Evolutionary conservation across 306 rosid genomes (phyloP).

Genomic region (Albizia julibrissin): DNA sequence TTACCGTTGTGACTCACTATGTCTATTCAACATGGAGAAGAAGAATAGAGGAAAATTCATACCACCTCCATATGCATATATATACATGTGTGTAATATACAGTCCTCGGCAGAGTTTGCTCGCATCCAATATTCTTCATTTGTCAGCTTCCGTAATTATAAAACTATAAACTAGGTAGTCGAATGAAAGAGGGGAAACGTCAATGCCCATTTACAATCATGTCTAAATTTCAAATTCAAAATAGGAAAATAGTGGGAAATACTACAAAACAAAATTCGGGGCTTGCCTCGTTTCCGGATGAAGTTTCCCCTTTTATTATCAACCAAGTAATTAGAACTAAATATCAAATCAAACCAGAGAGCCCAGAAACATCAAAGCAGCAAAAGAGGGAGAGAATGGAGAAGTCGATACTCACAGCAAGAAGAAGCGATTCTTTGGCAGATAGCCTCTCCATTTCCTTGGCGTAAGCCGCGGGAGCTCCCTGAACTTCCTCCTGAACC

Average conservation of each 20-base stretch:
- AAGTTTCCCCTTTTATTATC: neutral
- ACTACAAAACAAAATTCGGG: neutral
- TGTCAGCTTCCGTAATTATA: neutral
- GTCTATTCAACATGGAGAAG: neutral
- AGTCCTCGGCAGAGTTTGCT: neutral
- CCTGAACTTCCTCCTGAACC: conserved; percentile 85
- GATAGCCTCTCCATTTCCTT: conserved; percentile 99
- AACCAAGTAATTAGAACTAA: neutral
- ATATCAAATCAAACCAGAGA: conserved; percentile 2
- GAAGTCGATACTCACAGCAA: conserved; percentile 66
- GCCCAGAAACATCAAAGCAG: too few species aligned
- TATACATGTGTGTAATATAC: neutral
- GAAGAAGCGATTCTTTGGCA: conserved; percentile 96
- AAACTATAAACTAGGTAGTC: neutral
- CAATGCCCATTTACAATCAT: neutral
- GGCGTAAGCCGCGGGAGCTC: conserved; percentile 88
- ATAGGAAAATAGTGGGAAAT: neutral
- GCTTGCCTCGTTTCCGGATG: too few species aligned
- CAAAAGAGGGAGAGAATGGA: neutral
- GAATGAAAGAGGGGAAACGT: neutral
- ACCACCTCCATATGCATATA: neutral
- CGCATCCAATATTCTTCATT: neutral
- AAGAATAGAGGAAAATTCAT: neutral
- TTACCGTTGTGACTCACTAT: neutral
- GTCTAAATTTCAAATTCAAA: neutral